Conservation (phyloP, 768 basidiomycete species). For the Suillus paluster region DNA sequence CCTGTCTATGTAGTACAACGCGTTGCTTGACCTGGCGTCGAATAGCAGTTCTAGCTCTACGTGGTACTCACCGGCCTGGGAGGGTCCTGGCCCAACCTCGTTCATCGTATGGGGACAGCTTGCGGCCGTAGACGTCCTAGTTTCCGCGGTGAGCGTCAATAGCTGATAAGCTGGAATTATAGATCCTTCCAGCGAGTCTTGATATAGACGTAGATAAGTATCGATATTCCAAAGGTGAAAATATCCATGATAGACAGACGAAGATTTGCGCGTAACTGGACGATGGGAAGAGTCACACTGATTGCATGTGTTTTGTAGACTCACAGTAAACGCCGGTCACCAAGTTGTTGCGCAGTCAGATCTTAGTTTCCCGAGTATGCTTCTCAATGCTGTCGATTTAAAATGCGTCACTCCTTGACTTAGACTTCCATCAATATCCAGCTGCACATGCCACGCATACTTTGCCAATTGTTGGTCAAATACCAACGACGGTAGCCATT, state of each 20-base stretch:
- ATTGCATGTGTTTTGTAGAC: too few species aligned
- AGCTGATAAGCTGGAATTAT: not conserved
- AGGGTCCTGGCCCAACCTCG: conserved; percentile 10
- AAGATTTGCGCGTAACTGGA: not conserved
- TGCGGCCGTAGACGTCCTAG: conserved; percentile 3
- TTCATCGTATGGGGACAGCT: conserved; percentile 13
- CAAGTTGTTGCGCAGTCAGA: too few species aligned
- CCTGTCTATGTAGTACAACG: conserved; percentile 4
- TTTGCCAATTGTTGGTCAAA: not conserved
- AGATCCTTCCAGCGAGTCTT: not conserved
- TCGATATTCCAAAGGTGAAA: not conserved
- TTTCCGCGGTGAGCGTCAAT: conserved; percentile 8
- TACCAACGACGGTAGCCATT: not conserved
- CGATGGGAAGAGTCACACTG: too few species aligned
- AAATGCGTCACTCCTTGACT: too few species aligned
- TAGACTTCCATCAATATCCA: too few species aligned
- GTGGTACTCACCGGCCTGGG: conserved; percentile 15
- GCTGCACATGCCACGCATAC: too few species aligned
- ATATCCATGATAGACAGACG: not conserved
- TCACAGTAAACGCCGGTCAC: too few species aligned
- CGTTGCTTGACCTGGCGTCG: conserved; percentile 10
- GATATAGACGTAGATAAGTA: not conserved
- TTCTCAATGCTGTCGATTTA: too few species aligned
- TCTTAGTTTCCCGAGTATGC: too few species aligned
- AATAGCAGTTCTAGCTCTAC: conserved; percentile 5